These are phyloP conservation scores for Aspergillus novofumigatus DNA, from an alignment of 2,329 filamentous ascomycete species.

Conservation along the genomic window DNA sequence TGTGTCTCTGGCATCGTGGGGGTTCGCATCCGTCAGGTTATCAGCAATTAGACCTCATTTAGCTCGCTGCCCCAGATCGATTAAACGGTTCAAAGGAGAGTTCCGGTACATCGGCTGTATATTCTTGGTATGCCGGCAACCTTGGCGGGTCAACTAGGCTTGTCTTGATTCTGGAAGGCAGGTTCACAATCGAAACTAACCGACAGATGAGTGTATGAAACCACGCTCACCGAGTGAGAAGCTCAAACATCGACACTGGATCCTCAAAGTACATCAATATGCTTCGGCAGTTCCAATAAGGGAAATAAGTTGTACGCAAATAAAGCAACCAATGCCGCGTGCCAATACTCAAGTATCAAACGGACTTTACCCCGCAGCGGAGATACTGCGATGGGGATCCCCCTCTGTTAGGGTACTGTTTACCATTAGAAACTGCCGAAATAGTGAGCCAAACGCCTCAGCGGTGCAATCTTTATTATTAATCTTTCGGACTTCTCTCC, in stretches of 20 bases:
- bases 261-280: not conserved
- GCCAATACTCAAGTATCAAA: not conserved
- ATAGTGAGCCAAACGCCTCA: not conserved
- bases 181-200: not conserved
- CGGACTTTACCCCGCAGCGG: conserved; percentile 13
- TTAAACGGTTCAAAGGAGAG: not conserved
- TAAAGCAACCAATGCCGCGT: not conserved
- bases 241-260: not conserved
- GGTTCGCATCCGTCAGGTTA: not conserved
- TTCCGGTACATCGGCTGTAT: not conserved
- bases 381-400: conserved; percentile 5
- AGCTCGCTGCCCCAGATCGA: not conserved
- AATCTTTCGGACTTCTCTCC: not conserved
- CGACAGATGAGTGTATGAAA: not conserved
- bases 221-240: not conserved
- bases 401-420: not conserved
- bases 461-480: not conserved
- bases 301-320: not conserved
- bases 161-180: not conserved
- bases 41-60: too few relatives aligned
- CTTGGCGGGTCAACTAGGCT: not conserved
- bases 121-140: not conserved
- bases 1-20: too few relatives aligned
- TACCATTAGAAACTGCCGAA: not conserved
- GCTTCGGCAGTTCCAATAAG: not conserved